Evolutionary conservation across 106 monocot species (phyloP).

Genomic region (Phalaenopsis equestris): DNA sequence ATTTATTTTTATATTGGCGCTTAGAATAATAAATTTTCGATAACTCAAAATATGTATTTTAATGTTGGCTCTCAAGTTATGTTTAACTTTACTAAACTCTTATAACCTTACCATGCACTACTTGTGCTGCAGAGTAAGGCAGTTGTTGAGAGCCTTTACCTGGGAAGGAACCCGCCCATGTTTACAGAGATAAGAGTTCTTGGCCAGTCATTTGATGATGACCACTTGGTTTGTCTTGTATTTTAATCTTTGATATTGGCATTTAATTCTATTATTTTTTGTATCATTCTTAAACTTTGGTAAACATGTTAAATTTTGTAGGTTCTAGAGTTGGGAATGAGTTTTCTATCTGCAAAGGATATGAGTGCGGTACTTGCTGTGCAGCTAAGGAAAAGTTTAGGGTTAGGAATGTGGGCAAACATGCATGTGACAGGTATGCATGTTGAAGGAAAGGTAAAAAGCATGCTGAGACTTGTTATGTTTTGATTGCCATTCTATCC

Average conservation of each 20-base stretch:
- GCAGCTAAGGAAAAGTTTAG: slow-evolving; percentile 59
- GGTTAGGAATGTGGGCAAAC: slow-evolving; percentile 79
- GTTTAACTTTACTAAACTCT: background rate
- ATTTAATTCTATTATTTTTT: background rate
- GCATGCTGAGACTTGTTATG: background rate
- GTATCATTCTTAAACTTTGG: slow-evolving; percentile 4
- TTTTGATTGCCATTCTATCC: background rate
- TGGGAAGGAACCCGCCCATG: slow-evolving; percentile 80
- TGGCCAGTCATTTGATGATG: slow-evolving; percentile 71
- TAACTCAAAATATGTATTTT: background rate
- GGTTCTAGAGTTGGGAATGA: slow-evolving; percentile 90
- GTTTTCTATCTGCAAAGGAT: slow-evolving; percentile 79
- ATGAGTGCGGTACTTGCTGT: slow-evolving; percentile 83
- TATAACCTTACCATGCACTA: background rate
- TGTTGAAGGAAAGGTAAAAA: slow-evolving; percentile 86
- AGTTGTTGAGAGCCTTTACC: slow-evolving; percentile 69
- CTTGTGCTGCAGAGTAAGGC: slow-evolving; percentile 57
- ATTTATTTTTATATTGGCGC: background rate
- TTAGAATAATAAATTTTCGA: background rate
- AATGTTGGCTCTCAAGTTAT: background rate
- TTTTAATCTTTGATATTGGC: background rate
- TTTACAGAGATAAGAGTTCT: slow-evolving; percentile 86
- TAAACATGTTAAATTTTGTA: slow-evolving; percentile 17
- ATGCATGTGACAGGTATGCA: slow-evolving; percentile 96
- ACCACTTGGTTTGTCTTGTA: slow-evolving; percentile 65